Evolutionary conservation across 768 basidiomycete species (phyloP), one percentile per base, ranked within the genome.

Genomic region (Gloeopeniophorella convolvens): DNA sequence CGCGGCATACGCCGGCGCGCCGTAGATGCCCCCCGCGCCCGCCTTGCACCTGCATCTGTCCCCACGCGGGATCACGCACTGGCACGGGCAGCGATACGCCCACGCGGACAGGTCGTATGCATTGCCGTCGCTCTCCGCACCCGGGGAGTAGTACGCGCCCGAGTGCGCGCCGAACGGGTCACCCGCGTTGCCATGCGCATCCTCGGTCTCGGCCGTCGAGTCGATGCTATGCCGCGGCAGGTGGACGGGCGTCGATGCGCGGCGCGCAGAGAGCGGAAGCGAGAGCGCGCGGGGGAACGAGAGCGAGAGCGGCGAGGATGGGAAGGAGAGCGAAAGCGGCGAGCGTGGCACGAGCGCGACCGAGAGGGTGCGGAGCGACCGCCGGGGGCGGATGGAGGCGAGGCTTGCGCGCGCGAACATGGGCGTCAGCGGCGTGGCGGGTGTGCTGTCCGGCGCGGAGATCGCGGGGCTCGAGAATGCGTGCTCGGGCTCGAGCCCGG

Each of bases 41-140:
- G n/a, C 24, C 13, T n/a, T 32, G 7, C 23, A 34, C 41, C 21
- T 42, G 21, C 40, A 28, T n/a, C n/a, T n/a, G n/a, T n/a, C n/a
- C n/a, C n/a, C n/a, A n/a, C n/a, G n/a, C n/a, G n/a, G n/a, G n/a
- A n/a, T n/a, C n/a, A n/a, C n/a, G n/a, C n/a, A n/a, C n/a, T n/a
- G n/a, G n/a, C n/a, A n/a, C n/a, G n/a, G n/a, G n/a, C n/a, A n/a
- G n/a, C n/a, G n/a, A n/a, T n/a, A 53, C 15, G 45, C 28, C 51
- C 51, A 53, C 15, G 51, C 51, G 2, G 51, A 53, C 9, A 53
- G 18, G 15, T 53, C 46, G 35, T 53, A 53, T 28, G 51, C 46
- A 18, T 53, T 21, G 11, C 46, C 46, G 16, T 32, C 7, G 10
- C 45, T 42, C 11, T 41, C 21, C 2, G 45, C 51, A 7, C 32